Percentiles rank a stretch among this genome's conserved stretches.
Conservation (phyloP, 2,329 filamentous ascomycete species). For the Colletotrichum cordylinicola region DNA sequence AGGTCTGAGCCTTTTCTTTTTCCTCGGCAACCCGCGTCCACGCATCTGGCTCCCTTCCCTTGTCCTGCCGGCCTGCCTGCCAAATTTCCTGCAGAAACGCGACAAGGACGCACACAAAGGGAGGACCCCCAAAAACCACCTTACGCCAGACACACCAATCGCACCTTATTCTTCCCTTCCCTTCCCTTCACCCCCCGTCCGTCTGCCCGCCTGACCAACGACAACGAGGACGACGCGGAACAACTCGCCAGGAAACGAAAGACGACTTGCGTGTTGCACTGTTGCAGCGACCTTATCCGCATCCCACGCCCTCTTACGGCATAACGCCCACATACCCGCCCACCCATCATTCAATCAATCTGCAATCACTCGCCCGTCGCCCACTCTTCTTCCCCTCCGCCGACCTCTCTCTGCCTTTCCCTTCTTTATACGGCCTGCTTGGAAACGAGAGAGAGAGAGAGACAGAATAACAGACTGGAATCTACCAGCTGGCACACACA, state of each 20-base stretch:
- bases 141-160: slow-evolving; percentile 16
- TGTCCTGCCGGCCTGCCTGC: not conserved
- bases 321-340: slow-evolving; percentile 1
- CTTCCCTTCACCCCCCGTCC: not conserved
- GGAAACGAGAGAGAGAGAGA: too few relatives aligned
- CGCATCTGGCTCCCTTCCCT: not conserved
- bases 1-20: not conserved
- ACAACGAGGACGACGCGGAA: slow-evolving; percentile 1
- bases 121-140: slow-evolving; percentile 14
- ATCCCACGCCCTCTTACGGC: not conserved
- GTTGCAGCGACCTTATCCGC: not conserved
- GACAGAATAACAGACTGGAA: not conserved
- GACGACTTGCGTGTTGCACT: not conserved
- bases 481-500: not conserved
- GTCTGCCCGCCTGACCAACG: slow-evolving; percentile 11
- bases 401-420: not conserved
- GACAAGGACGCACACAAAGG: not conserved
- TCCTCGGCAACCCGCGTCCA: not conserved
- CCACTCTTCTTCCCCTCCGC: not conserved
- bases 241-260: not conserved
- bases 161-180: not conserved
- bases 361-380: not conserved
- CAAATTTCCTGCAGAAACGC: not conserved
- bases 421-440: not conserved
- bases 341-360: not conserved